Base-by-base conservation (phyloP, 2,329 filamentous ascomycete species). In the Apiospora pterosperma region DNA sequence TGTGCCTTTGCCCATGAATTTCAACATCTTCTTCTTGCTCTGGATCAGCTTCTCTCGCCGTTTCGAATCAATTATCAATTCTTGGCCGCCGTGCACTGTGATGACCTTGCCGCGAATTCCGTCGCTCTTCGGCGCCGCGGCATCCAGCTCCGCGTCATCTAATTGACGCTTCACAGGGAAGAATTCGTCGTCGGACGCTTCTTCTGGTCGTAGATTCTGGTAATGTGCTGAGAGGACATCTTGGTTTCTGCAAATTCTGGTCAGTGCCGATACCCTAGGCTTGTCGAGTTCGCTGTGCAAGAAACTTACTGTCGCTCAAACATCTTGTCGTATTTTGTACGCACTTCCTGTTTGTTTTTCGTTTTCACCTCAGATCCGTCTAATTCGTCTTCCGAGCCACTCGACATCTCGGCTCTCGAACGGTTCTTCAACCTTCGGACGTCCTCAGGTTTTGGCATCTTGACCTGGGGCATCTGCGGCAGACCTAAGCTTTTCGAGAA, bases 251-350 rank as follows among this genome's bases (percentile, higher is more conserved):
- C 8, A 42, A 48, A 25, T 23, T 48, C 3, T 25, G 39, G 31
- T 62, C 12, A 62, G 60, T 39, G 21, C 16, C 34, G 4, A 38
- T 14, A 21, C 12, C 4, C 31, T 5, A 23, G 10, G 58, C 12
- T 10, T 38, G 5, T 36, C 4, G 16, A 5, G 3, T 6, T 39
- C 5, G 14, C 8, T 21, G 11, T 36, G 38, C 3, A 11, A 10
- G 5, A 8, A 28, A 62, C 60, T 62, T 62, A 62, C 60, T 63
- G 42, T 58, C 96, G 86, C 81, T 97, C 95, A 78, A 98, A 97
- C 96, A 99, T 98, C 71, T 93, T 90, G 77, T 99, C 93, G 76
- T 97, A 96, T 77, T 97, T 98, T 36, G 96, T 99, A 67, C 93
- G 88, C 21, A 97, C 92, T 71, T 89, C 86, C 12, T 84, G 82